Percentiles rank a stretch among this genome's conserved stretches.
Evolutionary conservation across 2,329 filamentous ascomycete species (phyloP).

Genomic region (Penicillium verrucosum): DNA sequence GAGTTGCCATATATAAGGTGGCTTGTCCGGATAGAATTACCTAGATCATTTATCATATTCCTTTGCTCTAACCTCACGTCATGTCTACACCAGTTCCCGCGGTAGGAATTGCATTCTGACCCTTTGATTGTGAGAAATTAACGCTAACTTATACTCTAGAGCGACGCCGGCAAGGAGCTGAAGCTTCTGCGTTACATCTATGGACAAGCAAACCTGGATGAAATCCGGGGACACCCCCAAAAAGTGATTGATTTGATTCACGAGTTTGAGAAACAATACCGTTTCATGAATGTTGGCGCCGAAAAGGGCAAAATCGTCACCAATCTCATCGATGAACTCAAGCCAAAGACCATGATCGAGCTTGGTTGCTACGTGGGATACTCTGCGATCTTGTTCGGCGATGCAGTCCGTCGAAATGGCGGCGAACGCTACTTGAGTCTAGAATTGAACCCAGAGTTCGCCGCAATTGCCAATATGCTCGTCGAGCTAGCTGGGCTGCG

Average conservation of each 20-base stretch:
- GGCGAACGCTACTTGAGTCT: slow-evolving; percentile 67
- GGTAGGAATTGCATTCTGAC: background rate
- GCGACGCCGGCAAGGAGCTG: slow-evolving; percentile 69
- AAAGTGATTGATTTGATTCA: slow-evolving; percentile 68
- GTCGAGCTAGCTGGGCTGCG: slow-evolving; percentile 70
- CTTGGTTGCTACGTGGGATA: slow-evolving; percentile 80
- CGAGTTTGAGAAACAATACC: slow-evolving; percentile 63
- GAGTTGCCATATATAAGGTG: background rate
- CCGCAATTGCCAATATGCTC: slow-evolving; percentile 64
- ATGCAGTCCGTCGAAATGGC: slow-evolving; percentile 61
- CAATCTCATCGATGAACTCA: slow-evolving; percentile 63
- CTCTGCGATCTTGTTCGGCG: slow-evolving; percentile 72
- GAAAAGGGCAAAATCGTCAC: slow-evolving; percentile 70
- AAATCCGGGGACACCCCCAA: slow-evolving; percentile 62
- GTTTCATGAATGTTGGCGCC: slow-evolving; percentile 76
- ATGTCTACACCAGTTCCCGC: slow-evolving; percentile 8
- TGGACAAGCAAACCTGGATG: slow-evolving; percentile 57
- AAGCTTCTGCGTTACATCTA: slow-evolving; percentile 70
- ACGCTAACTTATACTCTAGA: slow-evolving; percentile 10
- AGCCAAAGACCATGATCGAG: slow-evolving; percentile 70
- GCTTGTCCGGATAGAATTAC: background rate
- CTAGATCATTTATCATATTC: too few species aligned
- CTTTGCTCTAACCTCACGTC: background rate
- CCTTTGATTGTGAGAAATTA: background rate
- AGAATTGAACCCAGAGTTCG: slow-evolving; percentile 72